Evolutionary conservation across 441 rosid genomes (phyloP), one percentile per base, ranked within the genome.

Genomic region (Pelargonium myrrhifolium): DNA sequence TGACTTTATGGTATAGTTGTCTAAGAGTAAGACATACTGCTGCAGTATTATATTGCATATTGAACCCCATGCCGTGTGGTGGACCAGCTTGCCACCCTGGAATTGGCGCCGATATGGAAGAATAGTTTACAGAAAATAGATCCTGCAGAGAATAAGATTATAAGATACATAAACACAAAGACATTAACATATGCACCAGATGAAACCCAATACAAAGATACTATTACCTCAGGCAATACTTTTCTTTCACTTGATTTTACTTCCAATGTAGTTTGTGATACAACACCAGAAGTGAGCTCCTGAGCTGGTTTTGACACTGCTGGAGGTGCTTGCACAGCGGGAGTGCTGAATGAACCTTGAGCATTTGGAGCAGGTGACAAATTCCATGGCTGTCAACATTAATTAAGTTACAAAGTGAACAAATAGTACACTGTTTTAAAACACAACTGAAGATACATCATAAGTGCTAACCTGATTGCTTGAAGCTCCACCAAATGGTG

Each of bases 1-100:
- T 64, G 65, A 71, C 14, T 51, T 42, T 3, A 31, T 12, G 66
- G 69, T 8, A 18, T 8, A 21, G 60, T 69, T 35, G 22, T 59
- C 40, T 71, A 65, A 56, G 72, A 64, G 62, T 59, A 42, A 73
- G 71, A 69, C 74, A 24, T 78, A 94, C 96, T 87, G 62, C 58
- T 47, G 82, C 75, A 77, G 86, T 76, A 77, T 75, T 81, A 76
- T 87, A 86, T 76, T 79, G 96, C 88, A 84, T 74, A 24, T 76
- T 59, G 55, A 71, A 88, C 55, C 84, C 87, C 87, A 90, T 74
- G 62, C 84, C 93, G 62, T 65, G 85, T 58, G 87, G 82, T 17
- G 84, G 87, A 76, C 86, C 84, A 73, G 77, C 78, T 73, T 86
- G 97, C 98, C 98, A 95, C 63, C 86, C 88, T 49, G 82, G 85